phyloP scores from a whole-genome alignment of 768 basidiomycete species.

The Mycena pura region DNA sequence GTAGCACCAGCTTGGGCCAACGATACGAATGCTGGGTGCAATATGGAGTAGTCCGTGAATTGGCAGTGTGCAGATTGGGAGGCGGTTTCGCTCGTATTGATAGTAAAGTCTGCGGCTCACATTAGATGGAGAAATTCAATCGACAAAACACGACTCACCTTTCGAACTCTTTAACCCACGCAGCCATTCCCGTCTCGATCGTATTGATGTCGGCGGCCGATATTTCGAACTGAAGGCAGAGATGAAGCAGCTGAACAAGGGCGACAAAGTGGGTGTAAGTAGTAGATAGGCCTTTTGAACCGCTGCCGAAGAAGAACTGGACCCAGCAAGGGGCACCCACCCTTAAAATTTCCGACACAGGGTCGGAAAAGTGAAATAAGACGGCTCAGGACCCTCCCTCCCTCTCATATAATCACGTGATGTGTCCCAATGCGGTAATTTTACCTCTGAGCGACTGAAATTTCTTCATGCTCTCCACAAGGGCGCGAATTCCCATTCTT shows the following conservation, averaged over 20 bases:
- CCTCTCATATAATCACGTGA: no score
- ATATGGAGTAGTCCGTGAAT: constrained; percentile 1
- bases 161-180: constrained; percentile 40
- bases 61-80: constrained; percentile 23
- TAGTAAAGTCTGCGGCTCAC: constrained; percentile 27
- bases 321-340: no score
- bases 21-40: constrained; percentile 9
- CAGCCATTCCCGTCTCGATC: constrained; percentile 29
- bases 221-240: constrained; percentile 38
- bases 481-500: no score
- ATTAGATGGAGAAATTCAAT: background rate
- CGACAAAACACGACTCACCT: constrained; percentile 23
- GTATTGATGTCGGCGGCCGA: constrained; percentile 23
- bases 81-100: constrained; percentile 23
- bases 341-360: no score
- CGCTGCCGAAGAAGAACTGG: constrained; percentile 32
- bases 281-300: constrained; percentile 35
- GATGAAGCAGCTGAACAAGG: constrained; percentile 35
- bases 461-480: no score
- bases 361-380: no score
- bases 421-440: no score
- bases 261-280: constrained; percentile 40
- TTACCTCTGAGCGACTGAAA: no score
- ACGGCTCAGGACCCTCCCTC: no score
- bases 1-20: constrained; percentile 31